Evolutionary conservation across 163 green algal genomes (phyloP).

Genomic region (Chlamydomonas reinhardtii): DNA sequence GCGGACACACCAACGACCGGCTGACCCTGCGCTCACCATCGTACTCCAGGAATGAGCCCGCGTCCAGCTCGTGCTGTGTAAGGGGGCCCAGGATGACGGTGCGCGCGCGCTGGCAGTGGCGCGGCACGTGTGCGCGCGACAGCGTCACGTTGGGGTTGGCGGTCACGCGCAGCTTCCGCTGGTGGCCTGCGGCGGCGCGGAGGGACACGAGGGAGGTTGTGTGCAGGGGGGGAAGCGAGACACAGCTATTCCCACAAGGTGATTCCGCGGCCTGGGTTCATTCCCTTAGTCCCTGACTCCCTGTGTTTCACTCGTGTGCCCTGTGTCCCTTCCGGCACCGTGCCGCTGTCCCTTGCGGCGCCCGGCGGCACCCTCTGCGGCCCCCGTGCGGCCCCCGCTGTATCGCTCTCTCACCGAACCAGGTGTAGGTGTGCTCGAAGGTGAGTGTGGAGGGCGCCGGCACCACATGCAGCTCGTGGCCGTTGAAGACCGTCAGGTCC

Average conservation of each 20-base stretch:
- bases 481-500: constrained; percentile 75
- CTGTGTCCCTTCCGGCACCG: background rate
- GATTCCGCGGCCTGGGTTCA: too few species aligned
- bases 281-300: too few species aligned
- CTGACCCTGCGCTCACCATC: too few species aligned
- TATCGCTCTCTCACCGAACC: constrained; percentile 76
- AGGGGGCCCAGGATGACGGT: constrained; percentile 84
- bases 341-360: too few species aligned
- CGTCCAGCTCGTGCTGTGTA: constrained; percentile 81
- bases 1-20: too few species aligned
- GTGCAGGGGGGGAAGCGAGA: background rate
- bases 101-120: constrained; percentile 73
- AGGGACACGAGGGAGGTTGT: too few species aligned
- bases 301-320: too few species aligned
- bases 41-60: constrained; percentile 69
- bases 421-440: constrained; percentile 92
- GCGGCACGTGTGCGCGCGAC: constrained; percentile 74
- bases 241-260: too few species aligned
- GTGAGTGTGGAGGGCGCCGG: constrained; percentile 76
- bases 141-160: constrained; percentile 83
- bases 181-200: constrained; percentile 64
- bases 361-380: too few species aligned
- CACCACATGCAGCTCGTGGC: constrained; percentile 77
- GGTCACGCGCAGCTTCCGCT: constrained; percentile 80
- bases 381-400: too few species aligned